Evolutionary conservation across 805 yeast genomes (phyloP), one percentile per base, ranked within the genome.

Genomic region (Ogataea pilisensis): DNA sequence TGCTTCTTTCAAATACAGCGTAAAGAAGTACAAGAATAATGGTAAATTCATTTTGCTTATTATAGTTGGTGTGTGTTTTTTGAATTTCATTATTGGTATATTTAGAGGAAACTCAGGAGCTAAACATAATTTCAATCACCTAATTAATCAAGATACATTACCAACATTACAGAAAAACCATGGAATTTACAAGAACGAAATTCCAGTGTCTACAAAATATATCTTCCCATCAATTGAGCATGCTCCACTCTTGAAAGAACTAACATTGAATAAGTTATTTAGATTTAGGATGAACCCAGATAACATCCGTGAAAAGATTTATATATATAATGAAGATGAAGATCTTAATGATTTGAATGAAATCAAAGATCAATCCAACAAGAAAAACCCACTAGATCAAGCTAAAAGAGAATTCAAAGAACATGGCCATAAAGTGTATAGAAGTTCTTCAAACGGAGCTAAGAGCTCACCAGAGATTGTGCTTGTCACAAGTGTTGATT

Each of bases 221-320:
- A 80, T 85, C 12, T 84, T 74, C 54, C 93, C 93, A n/a, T 74
- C 78, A n/a, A 71, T 83, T 28, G 89, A 84, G 48, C 81, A 84
- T 53, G 81, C 85, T 4, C 76, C 80, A 0, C 58, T 72, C 18
- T 66, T 85, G 44, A 74, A 76, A 48, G 81, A 80, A 43, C 55
- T 84, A 37, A 75, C 79, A 2, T 59, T 78, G 17, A 68, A 70
- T 39, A 68, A 70, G 13, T 60, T 84, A 25, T 80, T 78, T 43
- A 69, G 68, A 25, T 69, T 68, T 34, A 64, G 73, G 36, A 57
- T 63, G n/a, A 75, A 73, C 32, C 54, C 73, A 14, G 75, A 75
- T 41, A 49, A 48, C 31, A 42, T 49, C 28, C 61, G 56, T 16
- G 46, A 59, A 21, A 61, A 68, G 31, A 40, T 50, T n/a, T 69